A percentile compares a stretch with the other conserved stretches of the same genome.
Evolutionary conservation across 345 rosid genomes (phyloP).

Genomic region (Hypericum perforatum): DNA sequence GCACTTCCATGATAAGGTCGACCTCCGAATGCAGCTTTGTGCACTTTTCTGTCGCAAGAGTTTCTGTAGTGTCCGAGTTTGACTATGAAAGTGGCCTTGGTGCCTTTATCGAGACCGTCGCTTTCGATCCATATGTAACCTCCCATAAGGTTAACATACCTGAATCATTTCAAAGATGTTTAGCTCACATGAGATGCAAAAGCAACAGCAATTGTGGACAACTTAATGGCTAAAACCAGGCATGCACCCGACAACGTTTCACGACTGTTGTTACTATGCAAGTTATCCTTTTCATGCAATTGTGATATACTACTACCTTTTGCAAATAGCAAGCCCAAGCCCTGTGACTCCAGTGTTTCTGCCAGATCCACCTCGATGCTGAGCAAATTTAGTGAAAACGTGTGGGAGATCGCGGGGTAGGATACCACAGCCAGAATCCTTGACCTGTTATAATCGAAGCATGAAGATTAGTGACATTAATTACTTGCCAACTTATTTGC

Average conservation of each 20-base stretch:
- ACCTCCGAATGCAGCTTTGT: slow-evolving; percentile 32
- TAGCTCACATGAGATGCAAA: background rate
- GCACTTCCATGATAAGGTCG: slow-evolving; percentile 48
- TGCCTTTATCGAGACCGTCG: slow-evolving; percentile 70
- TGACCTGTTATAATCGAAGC: slow-evolving; percentile 34
- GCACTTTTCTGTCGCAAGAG: slow-evolving; percentile 23
- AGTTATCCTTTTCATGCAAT: no score
- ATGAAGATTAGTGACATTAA: no score
- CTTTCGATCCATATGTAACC: slow-evolving; percentile 91
- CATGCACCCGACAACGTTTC: no score
- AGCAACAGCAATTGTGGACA: background rate
- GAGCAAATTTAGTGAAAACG: slow-evolving; percentile 62
- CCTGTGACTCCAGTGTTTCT: slow-evolving; percentile 48
- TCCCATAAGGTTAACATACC: slow-evolving; percentile 88
- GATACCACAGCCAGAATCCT: slow-evolving; percentile 85
- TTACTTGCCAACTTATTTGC: no score
- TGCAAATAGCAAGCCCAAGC: slow-evolving; percentile 89
- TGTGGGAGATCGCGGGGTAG: slow-evolving; percentile 57
- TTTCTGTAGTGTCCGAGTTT: slow-evolving; percentile 54
- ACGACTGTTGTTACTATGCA: no score
- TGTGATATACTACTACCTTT: slow-evolving; percentile 39
- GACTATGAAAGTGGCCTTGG: slow-evolving; percentile 49
- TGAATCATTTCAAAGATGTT: slow-evolving; percentile 18
- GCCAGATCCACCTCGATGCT: slow-evolving; percentile 39
- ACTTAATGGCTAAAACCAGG: no score